These are phyloP conservation scores for Debaryomycetaceae sp. DNA, from an alignment of 1,139 yeast genomes.

Conservation along the genomic window DNA sequence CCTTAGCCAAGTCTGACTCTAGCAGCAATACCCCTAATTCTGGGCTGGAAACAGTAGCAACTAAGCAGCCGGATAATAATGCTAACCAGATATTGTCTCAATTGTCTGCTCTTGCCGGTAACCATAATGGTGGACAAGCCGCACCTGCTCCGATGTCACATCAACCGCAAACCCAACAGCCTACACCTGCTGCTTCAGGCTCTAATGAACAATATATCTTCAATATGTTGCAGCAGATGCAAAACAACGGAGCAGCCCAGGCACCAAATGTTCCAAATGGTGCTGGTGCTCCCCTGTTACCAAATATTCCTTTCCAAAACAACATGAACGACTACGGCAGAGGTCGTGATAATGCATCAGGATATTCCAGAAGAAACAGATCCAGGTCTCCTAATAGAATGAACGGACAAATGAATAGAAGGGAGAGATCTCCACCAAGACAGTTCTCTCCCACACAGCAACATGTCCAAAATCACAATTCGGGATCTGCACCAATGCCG, in stretches of 20 bases:
- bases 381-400: slow-evolving; percentile 54
- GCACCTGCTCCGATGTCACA: slow-evolving; percentile 4
- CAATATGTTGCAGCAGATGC: slow-evolving; percentile 46
- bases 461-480: slow-evolving; percentile 10
- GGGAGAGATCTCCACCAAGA: slow-evolving; percentile 36
- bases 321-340: slow-evolving; percentile 26
- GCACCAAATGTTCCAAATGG: slow-evolving; percentile 4
- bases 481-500: slow-evolving; percentile 12
- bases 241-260: slow-evolving; percentile 14
- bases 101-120: slow-evolving; percentile 41
- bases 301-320: slow-evolving; percentile 17
- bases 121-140: not conserved
- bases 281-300: slow-evolving; percentile 9
- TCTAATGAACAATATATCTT: slow-evolving; percentile 32
- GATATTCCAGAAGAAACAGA: slow-evolving; percentile 49
- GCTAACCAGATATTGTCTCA: slow-evolving; percentile 44
- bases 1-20: slow-evolving; percentile 42
- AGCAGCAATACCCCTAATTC: slow-evolving; percentile 21
- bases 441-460: slow-evolving; percentile 12
- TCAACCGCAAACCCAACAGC: slow-evolving; percentile 12
- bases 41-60: slow-evolving; percentile 18
- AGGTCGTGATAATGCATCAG: slow-evolving; percentile 31
- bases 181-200: slow-evolving; percentile 14
- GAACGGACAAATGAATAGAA: slow-evolving; percentile 18
- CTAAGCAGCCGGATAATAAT: slow-evolving; percentile 15